phyloP scores from a whole-genome alignment of 768 basidiomycete species.

The Lactarius pseudohatsudake region DNA sequence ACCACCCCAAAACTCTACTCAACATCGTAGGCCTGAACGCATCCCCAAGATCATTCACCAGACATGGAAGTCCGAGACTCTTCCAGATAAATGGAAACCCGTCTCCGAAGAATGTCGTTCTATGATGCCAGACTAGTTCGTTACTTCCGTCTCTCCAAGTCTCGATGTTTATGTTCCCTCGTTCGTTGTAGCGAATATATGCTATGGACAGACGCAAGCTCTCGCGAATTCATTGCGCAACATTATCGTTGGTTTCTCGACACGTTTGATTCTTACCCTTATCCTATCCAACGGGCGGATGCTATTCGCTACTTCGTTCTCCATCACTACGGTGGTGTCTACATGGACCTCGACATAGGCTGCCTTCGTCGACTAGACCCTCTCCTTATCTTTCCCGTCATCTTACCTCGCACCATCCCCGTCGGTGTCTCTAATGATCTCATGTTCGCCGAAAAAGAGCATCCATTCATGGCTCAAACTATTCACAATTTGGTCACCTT shows the following conservation, averaged over 20 bases:
- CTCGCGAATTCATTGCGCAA: conserved; percentile 85
- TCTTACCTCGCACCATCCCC: conserved; percentile 93
- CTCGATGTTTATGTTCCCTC: conserved; percentile 13
- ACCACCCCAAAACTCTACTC: conserved; percentile 62
- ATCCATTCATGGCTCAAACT: conserved; percentile 89
- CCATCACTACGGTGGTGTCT: conserved; percentile 92
- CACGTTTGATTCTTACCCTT: conserved; percentile 90
- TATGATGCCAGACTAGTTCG: conserved; percentile 96
- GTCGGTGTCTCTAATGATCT: conserved; percentile 98
- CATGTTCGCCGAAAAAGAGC: conserved; percentile 83
- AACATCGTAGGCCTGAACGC: conserved; percentile 62
- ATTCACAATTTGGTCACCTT: conserved; percentile 90
- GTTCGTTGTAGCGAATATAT: conserved; percentile 75
- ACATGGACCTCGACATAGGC: conserved; percentile 96
- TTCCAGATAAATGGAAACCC: conserved; percentile 78
- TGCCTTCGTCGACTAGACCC: conserved; percentile 86
- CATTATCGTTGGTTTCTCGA: conserved; percentile 92
- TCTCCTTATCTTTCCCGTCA: conserved; percentile 79
- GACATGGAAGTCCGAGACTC: conserved; percentile 92
- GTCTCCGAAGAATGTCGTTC: conserved; percentile 83
- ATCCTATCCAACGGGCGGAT: conserved; percentile 93
- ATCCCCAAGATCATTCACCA: conserved; percentile 95
- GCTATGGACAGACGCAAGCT: conserved; percentile 93
- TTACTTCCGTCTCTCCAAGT: conserved; percentile 29
- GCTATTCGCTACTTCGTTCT: conserved; percentile 98